A percentile compares a stretch with the other conserved stretches of the same genome.
phyloP scores from a whole-genome alignment of 2,329 filamentous ascomycete species.

The Dactylellina sp. region DNA sequence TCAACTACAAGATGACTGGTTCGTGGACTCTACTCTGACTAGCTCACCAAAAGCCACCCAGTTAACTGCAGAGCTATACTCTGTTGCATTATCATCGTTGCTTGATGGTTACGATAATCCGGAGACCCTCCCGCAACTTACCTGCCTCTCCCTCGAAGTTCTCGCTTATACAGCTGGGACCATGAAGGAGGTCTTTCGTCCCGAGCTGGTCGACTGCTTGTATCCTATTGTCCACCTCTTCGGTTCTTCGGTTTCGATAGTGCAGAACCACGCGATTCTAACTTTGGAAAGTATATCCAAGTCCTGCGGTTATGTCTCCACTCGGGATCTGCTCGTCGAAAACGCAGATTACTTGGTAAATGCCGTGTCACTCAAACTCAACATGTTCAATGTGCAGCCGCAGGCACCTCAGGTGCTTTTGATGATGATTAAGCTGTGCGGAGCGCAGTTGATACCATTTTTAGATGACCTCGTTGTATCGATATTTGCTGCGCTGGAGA shows the following conservation, averaged over 20 bases:
- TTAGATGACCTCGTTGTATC: conserved; percentile 90
- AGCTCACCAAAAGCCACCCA: conserved; percentile 59
- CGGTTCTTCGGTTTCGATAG: conserved; percentile 74
- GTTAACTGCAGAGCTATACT: conserved; percentile 73
- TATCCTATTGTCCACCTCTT: conserved; percentile 93
- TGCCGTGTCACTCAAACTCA: conserved; percentile 86
- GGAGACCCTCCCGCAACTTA: conserved; percentile 68
- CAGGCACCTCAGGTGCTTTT: conserved; percentile 88
- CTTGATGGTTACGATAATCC: conserved; percentile 67
- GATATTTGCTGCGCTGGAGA: conserved; percentile 91
- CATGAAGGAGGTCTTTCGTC: conserved; percentile 76
- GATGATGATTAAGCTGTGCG: conserved; percentile 93
- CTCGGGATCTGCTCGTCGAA: conserved; percentile 82
- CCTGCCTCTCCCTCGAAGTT: conserved; percentile 77
- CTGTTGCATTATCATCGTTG: conserved; percentile 74
- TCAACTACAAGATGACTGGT: conserved; percentile 64
- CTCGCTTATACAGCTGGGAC: conserved; percentile 79
- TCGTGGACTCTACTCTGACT: conserved; percentile 65
- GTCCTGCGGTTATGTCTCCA: conserved; percentile 78
- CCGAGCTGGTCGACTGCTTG: conserved; percentile 88
- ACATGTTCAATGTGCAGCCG: conserved; percentile 90
- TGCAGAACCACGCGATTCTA: conserved; percentile 84
- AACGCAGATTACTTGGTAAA: conserved; percentile 98
- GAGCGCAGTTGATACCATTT: conserved; percentile 83
- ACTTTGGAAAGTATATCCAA: conserved; percentile 83